A percentile compares a stretch with the other conserved stretches of the same genome.
phyloP scores from a whole-genome alignment of 2,329 filamentous ascomycete genomes.

The Microcyclospora pomicola region DNA sequence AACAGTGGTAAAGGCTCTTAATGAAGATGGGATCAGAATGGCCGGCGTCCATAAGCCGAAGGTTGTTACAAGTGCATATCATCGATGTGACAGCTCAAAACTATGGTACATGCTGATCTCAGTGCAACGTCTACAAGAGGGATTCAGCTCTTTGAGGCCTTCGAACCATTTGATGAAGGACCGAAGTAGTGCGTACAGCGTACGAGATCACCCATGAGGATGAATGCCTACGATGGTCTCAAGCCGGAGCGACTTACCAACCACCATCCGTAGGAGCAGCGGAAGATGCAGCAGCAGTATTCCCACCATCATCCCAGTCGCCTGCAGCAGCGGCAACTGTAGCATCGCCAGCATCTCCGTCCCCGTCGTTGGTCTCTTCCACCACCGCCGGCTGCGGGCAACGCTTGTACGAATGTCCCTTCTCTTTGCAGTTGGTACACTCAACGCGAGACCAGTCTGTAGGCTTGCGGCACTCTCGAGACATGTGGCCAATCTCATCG shows the following conservation, averaged over 20 bases:
- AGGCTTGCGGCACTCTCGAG: constrained; percentile 15
- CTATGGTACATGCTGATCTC: too few relatives aligned
- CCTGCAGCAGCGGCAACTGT: constrained; percentile 1
- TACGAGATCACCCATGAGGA: too few relatives aligned
- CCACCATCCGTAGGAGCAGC: neutral
- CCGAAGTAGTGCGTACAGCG: too few relatives aligned
- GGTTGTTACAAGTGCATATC: too few relatives aligned
- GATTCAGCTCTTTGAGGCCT: too few relatives aligned
- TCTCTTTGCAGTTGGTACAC: constrained; percentile 32
- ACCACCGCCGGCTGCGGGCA: constrained; percentile 12
- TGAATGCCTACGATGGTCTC: neutral
- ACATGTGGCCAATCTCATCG: constrained; percentile 6
- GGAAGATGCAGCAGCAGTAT: neutral
- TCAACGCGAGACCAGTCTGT: constrained; percentile 29
- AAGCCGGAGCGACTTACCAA: neutral
- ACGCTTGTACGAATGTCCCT: constrained; percentile 14
- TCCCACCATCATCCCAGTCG: neutral
- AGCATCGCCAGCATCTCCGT: constrained; percentile 3
- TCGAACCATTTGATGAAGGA: too few relatives aligned
- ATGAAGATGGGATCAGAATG: too few relatives aligned
- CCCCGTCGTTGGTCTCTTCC: constrained; percentile 4
- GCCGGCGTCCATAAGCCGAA: too few relatives aligned
- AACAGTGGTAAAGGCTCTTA: too few relatives aligned
- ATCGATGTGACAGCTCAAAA: too few relatives aligned
- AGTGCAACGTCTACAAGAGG: too few relatives aligned